phyloP scores from a whole-genome alignment of 2,329 filamentous ascomycete genomes.

The Tolypocladium tundrense region DNA sequence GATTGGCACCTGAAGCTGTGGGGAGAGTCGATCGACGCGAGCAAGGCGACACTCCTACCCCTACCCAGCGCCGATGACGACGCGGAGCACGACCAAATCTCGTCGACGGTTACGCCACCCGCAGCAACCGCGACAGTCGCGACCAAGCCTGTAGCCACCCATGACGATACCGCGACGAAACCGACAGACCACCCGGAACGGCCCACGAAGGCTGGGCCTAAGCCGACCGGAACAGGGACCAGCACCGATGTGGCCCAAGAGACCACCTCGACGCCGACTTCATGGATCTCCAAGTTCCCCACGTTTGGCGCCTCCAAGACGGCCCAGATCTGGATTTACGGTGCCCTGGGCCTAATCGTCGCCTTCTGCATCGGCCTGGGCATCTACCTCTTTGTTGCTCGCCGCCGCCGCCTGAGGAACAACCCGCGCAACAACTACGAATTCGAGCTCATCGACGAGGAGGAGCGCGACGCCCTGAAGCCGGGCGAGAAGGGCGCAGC shows the following conservation, averaged over 20 bases:
- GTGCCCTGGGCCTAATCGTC: conserved; percentile 71
- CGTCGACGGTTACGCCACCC: conserved; percentile 35
- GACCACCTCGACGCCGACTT: conserved; percentile 46
- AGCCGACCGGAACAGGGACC: conserved; percentile 20
- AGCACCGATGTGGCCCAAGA: conserved; percentile 19
- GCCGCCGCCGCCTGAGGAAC: conserved; percentile 65
- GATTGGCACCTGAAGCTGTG: conserved; percentile 94
- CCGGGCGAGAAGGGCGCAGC: conserved; percentile 33
- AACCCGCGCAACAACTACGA: conserved; percentile 77
- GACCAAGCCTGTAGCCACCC: conserved; percentile 32
- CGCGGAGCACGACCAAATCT: conserved; percentile 61
- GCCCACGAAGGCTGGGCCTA: conserved; percentile 36
- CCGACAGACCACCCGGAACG: conserved; percentile 57
- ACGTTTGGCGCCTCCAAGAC: conserved; percentile 80
- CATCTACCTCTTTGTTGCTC: conserved; percentile 71
- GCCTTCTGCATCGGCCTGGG: conserved; percentile 73
- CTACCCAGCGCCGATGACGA: conserved; percentile 79
- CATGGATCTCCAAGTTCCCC: conserved; percentile 78
- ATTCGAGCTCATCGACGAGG: conserved; percentile 84
- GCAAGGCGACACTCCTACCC: conserved; percentile 63
- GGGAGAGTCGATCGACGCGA: conserved; percentile 75
- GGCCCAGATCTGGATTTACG: conserved; percentile 91
- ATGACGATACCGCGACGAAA: conserved; percentile 29
- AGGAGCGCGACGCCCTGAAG: conserved; percentile 53
- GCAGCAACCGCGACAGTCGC: conserved; percentile 32